phyloP scores from a whole-genome alignment of 2,329 filamentous ascomycete species.

The Pseudocercospora pini-densiflorae region DNA sequence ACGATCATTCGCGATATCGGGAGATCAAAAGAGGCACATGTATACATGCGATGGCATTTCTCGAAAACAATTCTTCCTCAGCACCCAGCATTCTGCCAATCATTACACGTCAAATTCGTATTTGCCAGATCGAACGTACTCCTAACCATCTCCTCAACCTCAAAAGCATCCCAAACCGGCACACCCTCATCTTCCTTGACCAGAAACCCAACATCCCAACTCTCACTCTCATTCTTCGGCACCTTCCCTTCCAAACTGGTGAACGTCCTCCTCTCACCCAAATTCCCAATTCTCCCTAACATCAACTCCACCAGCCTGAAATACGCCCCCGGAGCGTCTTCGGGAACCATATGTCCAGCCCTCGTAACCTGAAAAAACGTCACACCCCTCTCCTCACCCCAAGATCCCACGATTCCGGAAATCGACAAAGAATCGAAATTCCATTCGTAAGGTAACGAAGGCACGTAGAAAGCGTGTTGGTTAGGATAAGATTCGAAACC shows the following conservation, averaged over 20 bases:
- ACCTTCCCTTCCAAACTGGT: background rate
- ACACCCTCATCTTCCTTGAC: background rate
- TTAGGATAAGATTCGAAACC: slow-evolving; percentile 29
- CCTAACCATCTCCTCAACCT: slow-evolving; percentile 1
- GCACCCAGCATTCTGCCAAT: too few species aligned
- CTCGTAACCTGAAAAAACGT: slow-evolving; percentile 28
- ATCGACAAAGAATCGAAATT: slow-evolving; percentile 20
- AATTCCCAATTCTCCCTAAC: slow-evolving; percentile 41
- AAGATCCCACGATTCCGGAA: slow-evolving; percentile 31
- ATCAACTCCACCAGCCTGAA: slow-evolving; percentile 49
- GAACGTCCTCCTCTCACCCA: background rate
- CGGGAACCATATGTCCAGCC: slow-evolving; percentile 31
- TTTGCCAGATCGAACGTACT: too few species aligned
- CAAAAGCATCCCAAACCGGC: background rate
- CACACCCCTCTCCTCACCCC: slow-evolving; percentile 29
- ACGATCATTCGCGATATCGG: background rate
- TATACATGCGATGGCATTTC: too few species aligned
- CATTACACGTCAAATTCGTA: too few species aligned
- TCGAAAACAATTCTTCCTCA: too few species aligned
- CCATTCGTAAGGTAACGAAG: slow-evolving; percentile 17
- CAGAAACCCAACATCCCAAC: background rate
- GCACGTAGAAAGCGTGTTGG: slow-evolving; percentile 29
- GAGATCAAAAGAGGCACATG: background rate
- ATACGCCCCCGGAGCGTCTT: slow-evolving; percentile 49
- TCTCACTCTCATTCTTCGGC: background rate